A percentile compares a stretch with the other conserved stretches of the same genome.
phyloP scores from a whole-genome alignment of 2,329 filamentous ascomycete species.

The Blastomyces percursus region DNA sequence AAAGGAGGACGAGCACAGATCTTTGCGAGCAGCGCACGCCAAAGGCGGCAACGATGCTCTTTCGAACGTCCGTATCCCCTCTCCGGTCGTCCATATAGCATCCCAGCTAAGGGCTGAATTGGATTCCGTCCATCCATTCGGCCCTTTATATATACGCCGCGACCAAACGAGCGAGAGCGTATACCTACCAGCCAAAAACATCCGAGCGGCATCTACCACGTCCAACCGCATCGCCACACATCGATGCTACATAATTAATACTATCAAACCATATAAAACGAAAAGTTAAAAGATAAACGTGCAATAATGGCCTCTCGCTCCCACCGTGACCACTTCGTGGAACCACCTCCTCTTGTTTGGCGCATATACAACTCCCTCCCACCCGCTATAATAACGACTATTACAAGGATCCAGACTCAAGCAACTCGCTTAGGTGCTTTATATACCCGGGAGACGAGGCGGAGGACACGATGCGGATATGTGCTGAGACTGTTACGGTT shows the following conservation, averaged over 20 bases:
- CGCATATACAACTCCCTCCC: constrained; percentile 5
- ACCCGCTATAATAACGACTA: background rate
- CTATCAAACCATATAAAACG: background rate
- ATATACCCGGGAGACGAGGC: constrained; percentile 14
- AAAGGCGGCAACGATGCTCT: background rate
- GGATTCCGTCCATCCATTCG: background rate
- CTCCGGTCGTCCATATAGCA: background rate
- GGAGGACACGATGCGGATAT: constrained; percentile 12
- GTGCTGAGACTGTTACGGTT: constrained; percentile 11
- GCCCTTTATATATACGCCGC: background rate
- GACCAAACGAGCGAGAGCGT: background rate
- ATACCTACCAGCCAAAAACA: background rate
- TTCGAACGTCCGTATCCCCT: background rate
- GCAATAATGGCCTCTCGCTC: background rate
- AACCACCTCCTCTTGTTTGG: constrained; percentile 9
- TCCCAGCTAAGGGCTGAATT: background rate
- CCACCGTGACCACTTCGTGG: constrained; percentile 12
- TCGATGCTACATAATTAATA: background rate
- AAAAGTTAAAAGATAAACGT: background rate
- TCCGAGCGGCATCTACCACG: background rate
- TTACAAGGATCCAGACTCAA: background rate
- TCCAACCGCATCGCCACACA: background rate
- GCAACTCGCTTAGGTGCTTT: background rate
- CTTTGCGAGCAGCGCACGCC: background rate
- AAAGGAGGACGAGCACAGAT: background rate